Evolutionary conservation across 768 basidiomycete genomes (phyloP).

Genomic region (Sporobolomyces phaffii): DNA sequence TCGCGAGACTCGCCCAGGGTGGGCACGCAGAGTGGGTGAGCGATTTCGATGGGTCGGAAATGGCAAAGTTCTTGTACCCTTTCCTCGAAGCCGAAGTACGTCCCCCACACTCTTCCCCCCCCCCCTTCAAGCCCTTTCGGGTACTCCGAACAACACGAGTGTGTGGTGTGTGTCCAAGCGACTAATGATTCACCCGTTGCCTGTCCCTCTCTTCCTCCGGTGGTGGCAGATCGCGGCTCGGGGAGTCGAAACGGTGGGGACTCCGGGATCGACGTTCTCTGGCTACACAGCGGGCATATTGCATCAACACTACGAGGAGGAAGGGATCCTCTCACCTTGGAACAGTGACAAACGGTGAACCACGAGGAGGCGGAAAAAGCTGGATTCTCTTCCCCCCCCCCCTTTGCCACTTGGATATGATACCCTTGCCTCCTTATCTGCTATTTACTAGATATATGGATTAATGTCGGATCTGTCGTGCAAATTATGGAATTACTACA

Average conservation of each 20-base stretch:
- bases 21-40: conserved; percentile 10
- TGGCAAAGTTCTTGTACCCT: conserved; percentile 10
- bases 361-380: too few species aligned
- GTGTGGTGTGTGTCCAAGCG: too few species aligned
- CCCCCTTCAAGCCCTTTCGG: fast-evolving
- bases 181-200: background rate
- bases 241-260: conserved; percentile 17
- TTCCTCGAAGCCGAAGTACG: conserved; percentile 32
- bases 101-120: background rate
- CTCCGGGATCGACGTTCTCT: conserved; percentile 12
- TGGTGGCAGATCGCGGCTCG: conserved; percentile 16
- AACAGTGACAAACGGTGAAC: too few species aligned
- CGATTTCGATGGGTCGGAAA: conserved; percentile 18
- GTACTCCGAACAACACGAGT: too few species aligned
- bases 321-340: conserved; percentile 4
- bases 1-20: background rate
- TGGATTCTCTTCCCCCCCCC: too few species aligned
- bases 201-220: background rate
- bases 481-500: too few species aligned
- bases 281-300: background rate
- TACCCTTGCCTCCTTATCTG: too few species aligned
- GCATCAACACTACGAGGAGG: conserved; percentile 7
- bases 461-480: too few species aligned
- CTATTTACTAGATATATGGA: too few species aligned
- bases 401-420: too few species aligned